A percentile compares a stretch with the other conserved stretches of the same genome.
These are phyloP conservation scores for Penicillium thymicola DNA, from an alignment of 2,329 filamentous ascomycete genomes.

Conservation along the genomic window DNA sequence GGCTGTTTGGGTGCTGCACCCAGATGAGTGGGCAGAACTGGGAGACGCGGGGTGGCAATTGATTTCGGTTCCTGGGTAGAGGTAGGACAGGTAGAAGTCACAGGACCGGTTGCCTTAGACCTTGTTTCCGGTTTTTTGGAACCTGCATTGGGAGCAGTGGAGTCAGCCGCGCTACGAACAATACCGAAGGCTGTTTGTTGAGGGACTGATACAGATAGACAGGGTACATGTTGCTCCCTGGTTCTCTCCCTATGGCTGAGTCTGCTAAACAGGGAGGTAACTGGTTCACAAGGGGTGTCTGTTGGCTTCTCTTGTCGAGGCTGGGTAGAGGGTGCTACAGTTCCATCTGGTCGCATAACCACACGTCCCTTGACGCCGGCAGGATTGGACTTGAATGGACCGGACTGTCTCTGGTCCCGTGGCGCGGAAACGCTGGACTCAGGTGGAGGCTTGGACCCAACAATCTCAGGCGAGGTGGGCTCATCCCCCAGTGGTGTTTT, in stretches of 20 bases:
- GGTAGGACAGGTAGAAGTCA: not conserved
- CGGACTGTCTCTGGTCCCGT: not conserved
- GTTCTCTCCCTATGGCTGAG: not conserved
- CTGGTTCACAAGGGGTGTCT: not conserved
- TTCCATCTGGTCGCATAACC: not conserved
- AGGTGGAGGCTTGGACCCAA: not conserved
- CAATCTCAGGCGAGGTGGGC: not conserved
- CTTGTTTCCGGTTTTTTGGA: not conserved
- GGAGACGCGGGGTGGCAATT: not conserved
- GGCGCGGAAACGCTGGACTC: not conserved
- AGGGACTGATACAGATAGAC: not conserved
- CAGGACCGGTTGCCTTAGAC: not conserved
- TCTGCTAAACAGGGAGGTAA: not conserved
- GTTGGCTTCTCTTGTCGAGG: not conserved
- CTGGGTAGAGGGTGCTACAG: not conserved
- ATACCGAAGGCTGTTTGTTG: not conserved
- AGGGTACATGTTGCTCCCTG: not conserved
- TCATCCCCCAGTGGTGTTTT: not conserved
- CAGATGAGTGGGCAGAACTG: not conserved
- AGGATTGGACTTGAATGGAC: not conserved
- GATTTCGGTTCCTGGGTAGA: not conserved
- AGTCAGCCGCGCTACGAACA: not conserved
- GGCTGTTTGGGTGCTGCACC: not conserved
- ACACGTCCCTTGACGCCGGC: not conserved
- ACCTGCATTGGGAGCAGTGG: not conserved